Conservation (phyloP, 345 rosid species). For the Trapa incisa region DNA sequence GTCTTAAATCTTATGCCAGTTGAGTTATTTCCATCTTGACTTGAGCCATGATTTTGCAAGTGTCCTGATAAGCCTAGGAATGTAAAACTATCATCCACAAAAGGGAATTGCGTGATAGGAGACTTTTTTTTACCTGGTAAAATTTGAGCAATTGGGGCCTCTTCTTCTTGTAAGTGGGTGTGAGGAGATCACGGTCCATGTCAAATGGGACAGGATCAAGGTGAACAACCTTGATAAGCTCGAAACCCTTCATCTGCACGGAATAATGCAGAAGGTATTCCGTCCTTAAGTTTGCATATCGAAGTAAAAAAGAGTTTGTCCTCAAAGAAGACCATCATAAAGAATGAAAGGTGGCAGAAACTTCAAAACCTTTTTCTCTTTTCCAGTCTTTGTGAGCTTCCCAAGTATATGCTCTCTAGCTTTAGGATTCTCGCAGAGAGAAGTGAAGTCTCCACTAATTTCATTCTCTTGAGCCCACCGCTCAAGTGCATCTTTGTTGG, state of each 20-base stretch:
- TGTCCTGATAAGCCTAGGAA: too few relatives aligned
- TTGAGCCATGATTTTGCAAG: too few relatives aligned
- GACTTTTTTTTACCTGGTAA: conserved; percentile 44
- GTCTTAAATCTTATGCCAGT: too few relatives aligned
- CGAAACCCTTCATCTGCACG: conserved; percentile 80
- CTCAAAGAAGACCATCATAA: not conserved
- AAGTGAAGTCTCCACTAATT: conserved; percentile 48
- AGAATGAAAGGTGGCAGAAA: not conserved
- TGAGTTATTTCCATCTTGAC: too few relatives aligned
- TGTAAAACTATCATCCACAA: too few relatives aligned
- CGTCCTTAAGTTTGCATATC: not conserved
- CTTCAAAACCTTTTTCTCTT: conserved; percentile 55
- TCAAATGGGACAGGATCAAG: conserved; percentile 81
- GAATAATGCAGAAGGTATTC: not conserved
- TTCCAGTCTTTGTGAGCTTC: conserved; percentile 59
- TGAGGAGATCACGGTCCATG: conserved; percentile 75
- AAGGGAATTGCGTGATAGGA: not conserved
- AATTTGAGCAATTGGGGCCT: conserved; percentile 78
- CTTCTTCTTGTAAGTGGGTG: conserved; percentile 94
- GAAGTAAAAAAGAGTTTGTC: not conserved
- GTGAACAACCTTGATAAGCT: conserved; percentile 64
- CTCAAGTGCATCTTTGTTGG: conserved; percentile 64
- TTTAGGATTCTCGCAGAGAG: conserved; percentile 53
- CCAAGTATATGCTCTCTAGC: conserved; percentile 56
- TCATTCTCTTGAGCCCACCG: conserved; percentile 65